Base-by-base conservation (phyloP, 257 asterid genomes). In the Henckelia pumila region DNA sequence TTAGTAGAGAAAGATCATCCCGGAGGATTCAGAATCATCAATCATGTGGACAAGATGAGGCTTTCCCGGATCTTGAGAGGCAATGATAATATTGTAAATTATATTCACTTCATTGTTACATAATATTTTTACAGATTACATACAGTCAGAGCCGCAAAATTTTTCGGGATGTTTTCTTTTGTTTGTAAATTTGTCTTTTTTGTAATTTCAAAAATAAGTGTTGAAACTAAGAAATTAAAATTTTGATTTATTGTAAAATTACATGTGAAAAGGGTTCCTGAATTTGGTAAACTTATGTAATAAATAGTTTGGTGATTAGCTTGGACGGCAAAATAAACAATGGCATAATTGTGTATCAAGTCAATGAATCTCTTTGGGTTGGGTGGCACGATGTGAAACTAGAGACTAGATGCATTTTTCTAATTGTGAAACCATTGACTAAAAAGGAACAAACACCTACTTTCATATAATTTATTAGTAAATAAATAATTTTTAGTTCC, bases 1-100 rank as follows among this genome's bases (percentile, higher is more conserved):
- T 89, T 14, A 85, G 76, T 57, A 63, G 93, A 62, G 95, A 92
- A 17, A 85, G 83, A 78, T 87, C 95, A 3, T 83, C 87, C 3
- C 75, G 77, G 69, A 76, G 89, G 37, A 69, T 78, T 72, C 88
- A 71, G 10, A 33, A 19, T 35, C 20, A 47, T 16, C 83, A 79
- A 70, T 63, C 85, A 67, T 44, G 74, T 62, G 87, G 78, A 4
- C 76, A 65, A 30, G 85, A 81, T 35, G 84, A 79, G 17, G 78
- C 63, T 21, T 35, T 44, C 9, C 74, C 77, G 28, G 95, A 87
- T 79, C 82, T 82, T 25, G 98, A 92, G 76, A 80, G 96, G 62
- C 98, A 87, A 68, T 89, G 59, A 77, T 55, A 10, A 7, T 47
- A 2, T 8, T n/a, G n/a, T n/a, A n/a, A n/a, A n/a, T n/a, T n/a